These are phyloP conservation scores for Pseudomassariella vexata DNA, from an alignment of 2,329 filamentous ascomycete species.

Conservation along the genomic window DNA sequence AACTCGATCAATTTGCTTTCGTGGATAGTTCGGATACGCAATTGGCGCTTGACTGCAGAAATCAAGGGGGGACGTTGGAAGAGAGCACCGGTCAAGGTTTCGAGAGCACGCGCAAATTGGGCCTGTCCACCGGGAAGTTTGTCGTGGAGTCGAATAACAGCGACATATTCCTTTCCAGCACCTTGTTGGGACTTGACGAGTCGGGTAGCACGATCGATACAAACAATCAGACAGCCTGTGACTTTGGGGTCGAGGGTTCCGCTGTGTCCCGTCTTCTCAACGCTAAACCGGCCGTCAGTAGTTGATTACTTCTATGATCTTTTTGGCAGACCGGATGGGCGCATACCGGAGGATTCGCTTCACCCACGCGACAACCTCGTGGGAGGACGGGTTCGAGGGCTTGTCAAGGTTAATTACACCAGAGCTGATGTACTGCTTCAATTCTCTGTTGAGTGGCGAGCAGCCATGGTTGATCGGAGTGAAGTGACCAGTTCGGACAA, in stretches of 20 bases:
- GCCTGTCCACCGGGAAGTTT: slow-evolving; percentile 89
- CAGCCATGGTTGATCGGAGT: slow-evolving; percentile 93
- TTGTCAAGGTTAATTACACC: slow-evolving; percentile 99
- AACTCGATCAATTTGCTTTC: slow-evolving; percentile 97
- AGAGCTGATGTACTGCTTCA: slow-evolving; percentile 95
- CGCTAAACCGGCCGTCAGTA: too few species aligned
- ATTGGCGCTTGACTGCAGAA: slow-evolving; percentile 96
- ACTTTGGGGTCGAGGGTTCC: slow-evolving; percentile 98
- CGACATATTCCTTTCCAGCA: slow-evolving; percentile 98
- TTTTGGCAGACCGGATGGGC: slow-evolving; percentile 57
- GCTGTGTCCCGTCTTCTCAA: slow-evolving; percentile 96
- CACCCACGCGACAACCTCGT: slow-evolving; percentile 99
- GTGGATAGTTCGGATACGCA: slow-evolving; percentile 96
- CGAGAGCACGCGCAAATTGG: slow-evolving; percentile 87
- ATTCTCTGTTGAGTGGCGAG: slow-evolving; percentile 84
- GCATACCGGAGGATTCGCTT: slow-evolving; percentile 96
- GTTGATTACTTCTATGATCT: not conserved
- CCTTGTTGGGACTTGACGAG: slow-evolving; percentile 99
- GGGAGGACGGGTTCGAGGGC: slow-evolving; percentile 93
- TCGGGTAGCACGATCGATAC: slow-evolving; percentile 90
- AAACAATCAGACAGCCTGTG: slow-evolving; percentile 78
- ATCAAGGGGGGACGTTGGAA: slow-evolving; percentile 97
- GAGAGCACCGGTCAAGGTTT: slow-evolving; percentile 91
- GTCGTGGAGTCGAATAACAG: slow-evolving; percentile 90
- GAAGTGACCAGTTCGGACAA: slow-evolving; percentile 92